Evolutionary conservation across 2,329 filamentous ascomycete genomes (phyloP), one percentile per base, ranked within the genome.

Genomic region (Aspergillus sp.): DNA sequence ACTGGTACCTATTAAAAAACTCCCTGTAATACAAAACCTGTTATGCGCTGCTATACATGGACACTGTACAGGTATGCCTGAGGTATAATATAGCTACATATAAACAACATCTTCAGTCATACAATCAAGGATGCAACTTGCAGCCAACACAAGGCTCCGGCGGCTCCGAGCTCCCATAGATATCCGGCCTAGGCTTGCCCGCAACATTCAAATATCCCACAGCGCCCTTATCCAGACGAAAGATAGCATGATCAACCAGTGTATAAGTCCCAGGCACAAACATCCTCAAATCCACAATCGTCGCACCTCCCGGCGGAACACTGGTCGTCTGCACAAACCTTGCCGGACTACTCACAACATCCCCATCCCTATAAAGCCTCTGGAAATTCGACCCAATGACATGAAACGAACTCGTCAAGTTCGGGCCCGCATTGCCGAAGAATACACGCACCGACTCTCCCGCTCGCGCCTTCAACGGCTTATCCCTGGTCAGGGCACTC

Each of bases 191-290:
- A 11, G 60, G 64, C 19, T 66, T 58, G 2, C 71, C 71, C 8
- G 71, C 63, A 23, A 73, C 71, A 59, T 73, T 74, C 56, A 73
- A 58, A 52, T 68, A 74, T 2, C 71, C 71, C n/a, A 73, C 69
- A 2, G 66, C 70, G 1, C 71, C 71, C 53, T 73, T 73, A 44
- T 74, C 71, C 40, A 74, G 50, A 0, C 71, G 65, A 51, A 72
- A 73, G 8, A 74, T 73, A 5, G 71, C 70, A 60, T 73, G 71
- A 7, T 37, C 35, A 14, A 37, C 35, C 4, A 37, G 12, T 6
- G 35, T 37, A 37, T 37, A 37, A 8, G 35, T 37, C 6, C 35
- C 35, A 2, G 35, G 35, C 2, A 37, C 35, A 14, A 37, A 37
- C 35, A 37, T 37, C 35, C 15, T 5, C 35, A 37, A 15, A 37